Percentiles rank a stretch among this genome's conserved stretches.
phyloP scores from a whole-genome alignment of 176 grass and related monocot genomes.

The Eragrostis nindensis region DNA sequence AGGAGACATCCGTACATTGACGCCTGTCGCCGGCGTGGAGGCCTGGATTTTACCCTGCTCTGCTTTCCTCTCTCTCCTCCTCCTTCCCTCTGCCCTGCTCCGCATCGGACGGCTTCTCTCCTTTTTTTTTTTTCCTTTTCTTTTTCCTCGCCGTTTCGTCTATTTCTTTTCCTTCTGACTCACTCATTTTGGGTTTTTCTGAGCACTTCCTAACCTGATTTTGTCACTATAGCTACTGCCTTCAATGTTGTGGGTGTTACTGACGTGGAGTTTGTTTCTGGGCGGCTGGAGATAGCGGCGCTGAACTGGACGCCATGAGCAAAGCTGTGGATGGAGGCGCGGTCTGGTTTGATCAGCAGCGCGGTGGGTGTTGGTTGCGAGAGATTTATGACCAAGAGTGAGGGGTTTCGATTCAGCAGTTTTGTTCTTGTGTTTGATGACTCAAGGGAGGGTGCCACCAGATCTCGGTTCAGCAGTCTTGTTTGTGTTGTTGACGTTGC shows the following conservation, averaged over 20 bases:
- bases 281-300: background rate
- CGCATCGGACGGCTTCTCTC: background rate
- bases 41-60: constrained; percentile 51
- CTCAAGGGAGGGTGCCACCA: background rate
- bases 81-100: too few species aligned
- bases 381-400: background rate
- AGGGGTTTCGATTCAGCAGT: background rate
- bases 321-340: background rate
- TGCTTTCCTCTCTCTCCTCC: background rate
- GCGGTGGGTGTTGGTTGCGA: background rate
- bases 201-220: background rate
- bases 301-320: background rate
- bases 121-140: background rate
- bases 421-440: background rate
- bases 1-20: constrained; percentile 83
- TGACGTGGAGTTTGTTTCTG: constrained; percentile 12
- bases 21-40: constrained; percentile 73
- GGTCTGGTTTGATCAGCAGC: background rate
- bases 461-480: background rate
- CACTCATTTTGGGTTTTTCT: too few species aligned
- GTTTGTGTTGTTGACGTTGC: background rate
- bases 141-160: too few species aligned
- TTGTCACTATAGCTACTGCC: background rate
- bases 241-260: background rate
- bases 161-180: background rate